Conservation (phyloP, 495 filamentous ascomycete species). For the Podospora conica region DNA sequence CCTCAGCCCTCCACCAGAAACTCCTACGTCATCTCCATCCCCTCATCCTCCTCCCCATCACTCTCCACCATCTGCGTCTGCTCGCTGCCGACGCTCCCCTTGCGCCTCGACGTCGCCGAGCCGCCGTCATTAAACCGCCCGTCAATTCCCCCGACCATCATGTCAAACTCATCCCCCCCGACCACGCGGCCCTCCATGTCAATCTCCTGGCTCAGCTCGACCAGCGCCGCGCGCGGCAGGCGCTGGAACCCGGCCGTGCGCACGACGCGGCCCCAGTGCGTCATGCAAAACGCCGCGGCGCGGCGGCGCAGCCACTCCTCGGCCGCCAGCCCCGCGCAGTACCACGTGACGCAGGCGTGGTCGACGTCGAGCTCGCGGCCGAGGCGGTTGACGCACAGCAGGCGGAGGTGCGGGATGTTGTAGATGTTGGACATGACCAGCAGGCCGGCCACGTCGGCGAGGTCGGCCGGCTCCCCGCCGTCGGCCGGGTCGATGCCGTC, state of each 20-base stretch:
- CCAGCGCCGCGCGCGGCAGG: constrained; percentile 66
- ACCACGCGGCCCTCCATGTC: constrained; percentile 86
- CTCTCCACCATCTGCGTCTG: constrained; percentile 52
- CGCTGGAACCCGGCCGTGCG: constrained; percentile 80
- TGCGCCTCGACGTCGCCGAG: constrained; percentile 44
- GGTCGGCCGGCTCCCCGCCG: constrained; percentile 48
- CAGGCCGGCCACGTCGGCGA: constrained; percentile 87
- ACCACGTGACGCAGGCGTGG: constrained; percentile 93
- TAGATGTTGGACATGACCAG: constrained; percentile 97
- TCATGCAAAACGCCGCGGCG: constrained; percentile 80
- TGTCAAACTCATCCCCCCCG: constrained; percentile 74
- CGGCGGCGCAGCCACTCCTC: constrained; percentile 90
- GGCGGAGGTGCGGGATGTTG: constrained; percentile 84
- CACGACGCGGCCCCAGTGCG: constrained; percentile 91
- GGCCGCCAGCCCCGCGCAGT: constrained; percentile 78
- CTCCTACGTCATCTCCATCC: constrained; percentile 41
- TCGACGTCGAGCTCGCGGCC: constrained; percentile 87
- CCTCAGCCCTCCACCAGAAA: too few species aligned
- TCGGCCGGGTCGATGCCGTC: constrained; percentile 67
- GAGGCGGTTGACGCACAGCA: constrained; percentile 82
- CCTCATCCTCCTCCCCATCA: constrained; percentile 66
- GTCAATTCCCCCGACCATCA: constrained; percentile 60
- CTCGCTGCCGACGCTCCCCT: constrained; percentile 53
- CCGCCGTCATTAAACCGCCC: constrained; percentile 44
- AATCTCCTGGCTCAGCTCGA: constrained; percentile 88